These are phyloP conservation scores for Candida saitoana DNA, from an alignment of 805 yeast species.

Conservation along the genomic window DNA sequence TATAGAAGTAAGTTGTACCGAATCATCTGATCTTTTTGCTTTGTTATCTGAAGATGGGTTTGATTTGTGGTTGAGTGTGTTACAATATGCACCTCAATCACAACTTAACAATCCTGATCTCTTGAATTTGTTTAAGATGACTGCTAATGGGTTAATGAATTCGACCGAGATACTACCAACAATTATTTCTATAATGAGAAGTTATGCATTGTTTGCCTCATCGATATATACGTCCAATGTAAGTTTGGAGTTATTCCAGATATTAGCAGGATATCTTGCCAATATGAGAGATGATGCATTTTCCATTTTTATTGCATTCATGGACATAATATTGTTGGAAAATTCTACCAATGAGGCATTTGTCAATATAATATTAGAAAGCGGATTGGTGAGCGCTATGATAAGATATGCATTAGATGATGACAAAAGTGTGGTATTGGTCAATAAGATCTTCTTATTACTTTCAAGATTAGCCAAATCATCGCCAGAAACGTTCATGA, in stretches of 20 bases:
- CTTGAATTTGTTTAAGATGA: conserved; percentile 43
- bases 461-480: conserved; percentile 33
- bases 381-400: conserved; percentile 45
- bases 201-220: conserved; percentile 53
- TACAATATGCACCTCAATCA: conserved; percentile 54
- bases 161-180: conserved; percentile 74
- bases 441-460: conserved; percentile 34
- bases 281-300: conserved; percentile 70
- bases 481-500: conserved; percentile 31
- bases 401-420: conserved; percentile 40
- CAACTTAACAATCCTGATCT: conserved; percentile 34
- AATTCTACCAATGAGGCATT: conserved; percentile 20
- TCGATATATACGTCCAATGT: conserved; percentile 27
- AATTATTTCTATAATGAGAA: conserved; percentile 56
- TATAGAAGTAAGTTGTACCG: conserved; percentile 59
- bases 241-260: conserved; percentile 42
- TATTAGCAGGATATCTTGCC: conserved; percentile 50
- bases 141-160: conserved; percentile 56
- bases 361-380: conserved; percentile 30
- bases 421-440: conserved; percentile 37
- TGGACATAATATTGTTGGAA: conserved; percentile 48
- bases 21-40: conserved; percentile 32
- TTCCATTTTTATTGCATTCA: conserved; percentile 47
- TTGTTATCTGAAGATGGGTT: conserved; percentile 80
- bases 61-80: conserved; percentile 72